Base-by-base conservation (phyloP, 2,329 filamentous ascomycete genomes). In the Clarireedia hainanense region DNA sequence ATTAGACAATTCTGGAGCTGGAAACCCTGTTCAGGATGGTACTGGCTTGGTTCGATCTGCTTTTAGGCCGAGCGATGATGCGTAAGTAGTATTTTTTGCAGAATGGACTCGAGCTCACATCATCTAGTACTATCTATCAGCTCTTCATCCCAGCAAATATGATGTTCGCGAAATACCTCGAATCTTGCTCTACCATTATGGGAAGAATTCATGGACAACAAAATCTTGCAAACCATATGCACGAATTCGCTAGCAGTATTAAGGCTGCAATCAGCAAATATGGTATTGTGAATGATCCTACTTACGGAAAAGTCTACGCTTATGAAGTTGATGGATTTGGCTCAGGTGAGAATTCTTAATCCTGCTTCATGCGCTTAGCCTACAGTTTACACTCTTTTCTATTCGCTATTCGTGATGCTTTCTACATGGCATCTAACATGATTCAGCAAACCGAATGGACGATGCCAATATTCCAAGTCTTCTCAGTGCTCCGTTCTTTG, bases 71-170 rank as follows among this genome's bases (percentile, higher is more conserved):
- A 92, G 88, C 57, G 92, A 97, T 69, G 92, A 96, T 69, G 83
- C 89, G 14, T 89, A 37, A 57, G 67, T 53, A 40, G 2, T 17
- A 6, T 15, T 24, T 14, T 27, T 26, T 6, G 20, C 36, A 17
- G 7, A 3, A 2, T 4, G 6, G 17, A 52, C 17, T 3, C 10
- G 15, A 37, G 4, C 49, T 57, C 4, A 57, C 23, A 23, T 3
- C 0, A 6, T 23, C 17, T 23, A 68, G 66, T 37, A 68, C 88
- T 0, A 87, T 89, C 40, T 85, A 90, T 58, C 89, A 92, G 67
- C 92, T 91, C 70, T 84, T 95, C 64, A 88, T 96, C 64, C 92
- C 92, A 0, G 85, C 88, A 34, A 97, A 96, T 69, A 90, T 90
- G 85, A 88, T 89, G 85, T 84, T 90, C 61, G 76, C 84, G 34